A percentile compares a stretch with the other conserved stretches of the same genome.
These are phyloP conservation scores for Triticum urartu DNA, from an alignment of 176 grass and related monocot genomes.

Conservation along the genomic window DNA sequence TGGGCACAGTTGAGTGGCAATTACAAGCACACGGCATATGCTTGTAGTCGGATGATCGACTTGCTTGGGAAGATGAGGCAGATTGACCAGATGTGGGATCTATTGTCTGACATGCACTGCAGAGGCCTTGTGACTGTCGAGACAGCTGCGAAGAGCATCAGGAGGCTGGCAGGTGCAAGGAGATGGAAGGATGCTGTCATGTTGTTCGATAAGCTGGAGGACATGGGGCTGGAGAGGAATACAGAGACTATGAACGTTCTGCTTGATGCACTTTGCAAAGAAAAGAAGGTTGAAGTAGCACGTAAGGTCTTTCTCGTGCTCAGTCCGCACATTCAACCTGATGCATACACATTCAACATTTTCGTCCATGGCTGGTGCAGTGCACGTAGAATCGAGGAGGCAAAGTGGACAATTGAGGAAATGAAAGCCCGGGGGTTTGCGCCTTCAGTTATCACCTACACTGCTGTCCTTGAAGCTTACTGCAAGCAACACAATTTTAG, in stretches of 20 bases:
- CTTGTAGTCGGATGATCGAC: constrained; percentile 76
- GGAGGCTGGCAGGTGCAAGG: constrained; percentile 70
- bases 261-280: constrained; percentile 84
- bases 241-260: constrained; percentile 75
- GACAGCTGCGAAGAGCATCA: constrained; percentile 67
- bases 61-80: constrained; percentile 85
- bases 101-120: constrained; percentile 55
- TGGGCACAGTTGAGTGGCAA: constrained; percentile 60
- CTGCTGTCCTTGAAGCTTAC: constrained; percentile 72
- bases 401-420: constrained; percentile 74
- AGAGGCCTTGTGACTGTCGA: constrained; percentile 56
- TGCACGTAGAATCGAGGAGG: constrained; percentile 58
- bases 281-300: constrained; percentile 69
- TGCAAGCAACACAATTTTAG: constrained; percentile 63
- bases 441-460: constrained; percentile 74
- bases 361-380: constrained; percentile 91
- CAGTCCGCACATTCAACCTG: constrained; percentile 51
- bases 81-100: constrained; percentile 71
- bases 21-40: constrained; percentile 58
- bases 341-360: constrained; percentile 84
- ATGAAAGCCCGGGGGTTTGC: constrained; percentile 57
- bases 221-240: constrained; percentile 62
- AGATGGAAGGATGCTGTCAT: constrained; percentile 65
- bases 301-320: constrained; percentile 52
- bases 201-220: constrained; percentile 69